Evolutionary conservation across 495 filamentous ascomycete species (phyloP), one percentile per base, ranked within the genome.

Genomic region (Penicillium turbatum): DNA sequence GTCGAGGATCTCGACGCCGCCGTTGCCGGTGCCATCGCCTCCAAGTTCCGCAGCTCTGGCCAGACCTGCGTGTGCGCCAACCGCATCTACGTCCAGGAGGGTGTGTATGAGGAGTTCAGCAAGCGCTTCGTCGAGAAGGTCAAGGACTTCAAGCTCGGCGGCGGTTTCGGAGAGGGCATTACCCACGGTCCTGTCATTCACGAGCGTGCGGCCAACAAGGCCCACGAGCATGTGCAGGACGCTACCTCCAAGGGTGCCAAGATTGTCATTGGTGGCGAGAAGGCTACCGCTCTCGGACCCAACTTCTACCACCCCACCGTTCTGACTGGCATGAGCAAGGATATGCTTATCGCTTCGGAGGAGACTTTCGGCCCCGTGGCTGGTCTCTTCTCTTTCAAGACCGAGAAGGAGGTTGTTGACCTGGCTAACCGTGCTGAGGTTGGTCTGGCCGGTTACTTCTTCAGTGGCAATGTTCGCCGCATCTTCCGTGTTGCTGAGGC

Each of bases 1-100:
- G 72, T 72, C 13, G 88, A 90, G 30, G 87, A 96, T 63, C 69
- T 96, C 34, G 87, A 90, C 51, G 70, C 73, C 0, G 90, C 90
- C 5, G 86, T 95, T 6, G 75, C 80, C 1, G 91, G 88, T 6
- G 88, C 87, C 7, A 77, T 95, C 42, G 67, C 82, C 24, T 85
- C 79, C 63, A 96, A 96, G 69, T 96, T 95, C 82, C 82, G 90
- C 26, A 86, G 83, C 38, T 90, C 87, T 0, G 91, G 90, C 10
- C 90, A 96, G 72, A 96, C 90, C 0, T 96, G 90, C 63, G 89
- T 96, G 16, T 93, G 89, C 57, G 90, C 90, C 27, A 95, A 95
- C 71, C 81, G 90, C 16, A 84, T 95, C 64, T 95, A 86, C 63
- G 79, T 96, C 0, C 90, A 96, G 64, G 74, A 77, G 27, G 87